Evolutionary conservation across 1,284 basidiomycete species (phyloP).

Genomic region (Fomitopsis schrenkii): DNA sequence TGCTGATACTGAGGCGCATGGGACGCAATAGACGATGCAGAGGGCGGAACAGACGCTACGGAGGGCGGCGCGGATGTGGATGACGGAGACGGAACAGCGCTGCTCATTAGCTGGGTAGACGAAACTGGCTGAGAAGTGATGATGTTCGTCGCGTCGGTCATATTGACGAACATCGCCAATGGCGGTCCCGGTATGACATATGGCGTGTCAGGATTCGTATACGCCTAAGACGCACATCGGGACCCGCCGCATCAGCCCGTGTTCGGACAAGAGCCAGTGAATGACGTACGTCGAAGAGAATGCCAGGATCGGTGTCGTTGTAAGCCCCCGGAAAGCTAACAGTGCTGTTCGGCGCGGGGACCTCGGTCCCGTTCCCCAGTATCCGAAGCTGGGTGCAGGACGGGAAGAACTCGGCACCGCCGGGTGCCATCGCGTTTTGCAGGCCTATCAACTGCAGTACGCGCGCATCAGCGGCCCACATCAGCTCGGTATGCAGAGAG

Average conservation of each 20-base stretch:
- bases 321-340: conserved; percentile 66
- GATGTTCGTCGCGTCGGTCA: background rate
- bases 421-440: conserved; percentile 45
- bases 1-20: background rate
- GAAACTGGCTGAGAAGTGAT: background rate
- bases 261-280: background rate
- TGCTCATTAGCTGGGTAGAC: background rate
- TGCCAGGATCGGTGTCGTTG: conserved; percentile 55
- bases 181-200: conserved; percentile 17
- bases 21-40: too few species aligned
- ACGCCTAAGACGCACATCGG: conserved; percentile 6
- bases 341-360: conserved; percentile 46
- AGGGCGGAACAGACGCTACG: too few species aligned
- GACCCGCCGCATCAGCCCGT: background rate
- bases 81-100: background rate
- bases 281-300: conserved; percentile 28
- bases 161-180: conserved; percentile 10
- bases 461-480: background rate
- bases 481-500: background rate
- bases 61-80: too few species aligned
- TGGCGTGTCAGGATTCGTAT: conserved; percentile 1
- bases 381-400: conserved; percentile 63
- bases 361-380: conserved; percentile 45
- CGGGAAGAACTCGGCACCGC: conserved; percentile 71
- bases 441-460: conserved; percentile 51